These are phyloP conservation scores for Ascochyta viciae-villosae DNA, from an alignment of 2,329 filamentous ascomycete genomes.

Conservation along the genomic window DNA sequence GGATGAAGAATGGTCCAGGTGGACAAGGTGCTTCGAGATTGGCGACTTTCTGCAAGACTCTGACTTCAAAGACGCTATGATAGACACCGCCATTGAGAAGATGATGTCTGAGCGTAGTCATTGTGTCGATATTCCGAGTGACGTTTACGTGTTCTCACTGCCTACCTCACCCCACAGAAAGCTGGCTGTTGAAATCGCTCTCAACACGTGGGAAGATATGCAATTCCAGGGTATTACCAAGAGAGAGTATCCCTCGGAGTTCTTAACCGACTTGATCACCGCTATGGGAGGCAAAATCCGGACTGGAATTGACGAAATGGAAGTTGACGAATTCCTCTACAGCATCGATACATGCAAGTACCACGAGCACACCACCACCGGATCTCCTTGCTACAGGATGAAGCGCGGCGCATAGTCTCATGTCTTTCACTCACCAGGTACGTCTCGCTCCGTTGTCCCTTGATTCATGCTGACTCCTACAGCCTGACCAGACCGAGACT, in stretches of 20 bases:
- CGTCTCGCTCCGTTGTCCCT: no score
- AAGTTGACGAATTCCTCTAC: not conserved
- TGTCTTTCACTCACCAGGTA: no score
- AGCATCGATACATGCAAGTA: not conserved
- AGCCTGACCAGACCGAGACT: no score
- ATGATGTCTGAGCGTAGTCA: not conserved
- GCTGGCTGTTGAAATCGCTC: not conserved
- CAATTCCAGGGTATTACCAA: not conserved
- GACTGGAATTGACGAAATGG: no score
- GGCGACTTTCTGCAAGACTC: slow-evolving; percentile 6
- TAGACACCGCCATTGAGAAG: slow-evolving; percentile 8
- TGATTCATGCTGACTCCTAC: no score
- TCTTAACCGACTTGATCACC: no score
- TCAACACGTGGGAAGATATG: not conserved
- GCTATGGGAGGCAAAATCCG: no score
- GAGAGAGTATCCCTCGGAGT: no score
- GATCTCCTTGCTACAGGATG: slow-evolving; percentile 2
- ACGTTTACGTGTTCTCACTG: not conserved
- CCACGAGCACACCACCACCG: not conserved
- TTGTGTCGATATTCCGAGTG: not conserved
- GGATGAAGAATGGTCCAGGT: not conserved
- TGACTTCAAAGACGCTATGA: slow-evolving; percentile 9
- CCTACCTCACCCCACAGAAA: not conserved
- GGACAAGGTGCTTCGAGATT: not conserved
- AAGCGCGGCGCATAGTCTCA: not conserved